Conservation (phyloP, 148 eudicot genomes). For the Euryodendron excelsum region DNA sequence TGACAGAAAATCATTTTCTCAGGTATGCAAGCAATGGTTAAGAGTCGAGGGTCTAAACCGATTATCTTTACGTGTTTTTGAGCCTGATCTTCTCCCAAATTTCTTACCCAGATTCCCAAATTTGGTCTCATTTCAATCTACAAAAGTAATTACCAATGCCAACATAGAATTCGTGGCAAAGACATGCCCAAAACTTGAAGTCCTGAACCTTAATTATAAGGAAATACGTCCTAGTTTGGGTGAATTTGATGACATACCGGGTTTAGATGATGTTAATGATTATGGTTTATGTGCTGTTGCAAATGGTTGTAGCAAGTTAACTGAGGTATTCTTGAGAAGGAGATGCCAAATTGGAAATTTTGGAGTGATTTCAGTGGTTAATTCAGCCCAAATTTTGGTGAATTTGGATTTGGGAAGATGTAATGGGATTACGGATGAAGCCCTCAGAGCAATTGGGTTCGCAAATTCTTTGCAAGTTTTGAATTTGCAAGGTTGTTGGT, state of each 20-base stretch:
- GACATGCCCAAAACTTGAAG: conserved; percentile 21
- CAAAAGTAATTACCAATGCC: conserved; percentile 10
- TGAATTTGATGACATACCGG: neutral
- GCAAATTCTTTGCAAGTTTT: conserved; percentile 15
- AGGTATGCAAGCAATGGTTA: conserved; percentile 29
- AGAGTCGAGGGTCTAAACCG: conserved; percentile 24
- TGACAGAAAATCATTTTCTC: conserved; percentile 25
- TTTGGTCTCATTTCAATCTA: conserved; percentile 12
- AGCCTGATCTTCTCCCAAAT: conserved; percentile 11
- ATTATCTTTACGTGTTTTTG: conserved; percentile 18
- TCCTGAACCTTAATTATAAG: conserved; percentile 19
- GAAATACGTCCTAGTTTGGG: neutral
- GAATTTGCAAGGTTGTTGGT: conserved; percentile 14
- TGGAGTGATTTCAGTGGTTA: conserved; percentile 15
- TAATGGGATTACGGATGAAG: conserved; percentile 11
- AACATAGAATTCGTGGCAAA: conserved; percentile 7
- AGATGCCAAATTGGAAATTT: conserved; percentile 15
- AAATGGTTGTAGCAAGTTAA: conserved; percentile 10
- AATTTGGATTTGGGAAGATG: conserved; percentile 18
- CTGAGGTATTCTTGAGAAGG: conserved; percentile 13
- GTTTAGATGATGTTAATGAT: conserved; percentile 13
- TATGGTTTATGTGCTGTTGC: conserved; percentile 18
- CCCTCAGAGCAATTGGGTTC: conserved; percentile 17
- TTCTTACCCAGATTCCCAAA: conserved; percentile 25
- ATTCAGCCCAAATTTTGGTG: neutral